Base-by-base conservation (phyloP, 805 yeast genomes). In the Metschnikowia arizonensis region DNA sequence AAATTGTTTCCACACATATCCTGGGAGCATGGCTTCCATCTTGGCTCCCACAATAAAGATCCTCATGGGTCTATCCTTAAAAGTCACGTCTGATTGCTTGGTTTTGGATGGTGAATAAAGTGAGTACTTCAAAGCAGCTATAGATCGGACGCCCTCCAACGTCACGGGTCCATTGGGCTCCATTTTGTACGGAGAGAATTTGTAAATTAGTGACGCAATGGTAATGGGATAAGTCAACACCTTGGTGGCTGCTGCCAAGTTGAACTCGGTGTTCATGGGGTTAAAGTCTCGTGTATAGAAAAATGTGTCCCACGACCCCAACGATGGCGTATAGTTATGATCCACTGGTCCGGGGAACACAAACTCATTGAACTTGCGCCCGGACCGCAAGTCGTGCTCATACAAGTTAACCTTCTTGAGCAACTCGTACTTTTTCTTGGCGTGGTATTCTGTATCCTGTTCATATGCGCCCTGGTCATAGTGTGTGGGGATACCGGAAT, bases 191-290 rank as follows among this genome's bases (percentile, higher is more conserved):
- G 98, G 97, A 0, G 96, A 85, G 63, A 74, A 85, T 62, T 83
- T 85, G 64, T 91, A 93, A 55, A 93, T 64, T 6, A 88, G 65
- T 1, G 95, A 79, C 6, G 88, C 96, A 36, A 93, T 83, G 3
- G 99, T 89, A 48, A 88, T 68, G 35, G 99, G 99, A 65, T 88
- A 93, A 44, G 95, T 86, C 61, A 93, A 77, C 78, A 91, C 86
- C 63, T 93, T 93, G 15, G 98, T 88, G 28, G 89, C 90, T 3
- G 95, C 95, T 1, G 98, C 98, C 60, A 91, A 72, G 65, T 91
- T 95, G 70, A 88, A 91, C 65, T 90, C 97, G 4, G 96, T 86
- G 65, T 93, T 96, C 98, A 93, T 91, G 4, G 97, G 91, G 57
- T 82, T 84, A 63, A 88, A 93, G 56, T 85, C 85, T 63, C 99